Base-by-base conservation (phyloP, 2,329 filamentous ascomycete species). In the Penicillium oxalicum region DNA sequence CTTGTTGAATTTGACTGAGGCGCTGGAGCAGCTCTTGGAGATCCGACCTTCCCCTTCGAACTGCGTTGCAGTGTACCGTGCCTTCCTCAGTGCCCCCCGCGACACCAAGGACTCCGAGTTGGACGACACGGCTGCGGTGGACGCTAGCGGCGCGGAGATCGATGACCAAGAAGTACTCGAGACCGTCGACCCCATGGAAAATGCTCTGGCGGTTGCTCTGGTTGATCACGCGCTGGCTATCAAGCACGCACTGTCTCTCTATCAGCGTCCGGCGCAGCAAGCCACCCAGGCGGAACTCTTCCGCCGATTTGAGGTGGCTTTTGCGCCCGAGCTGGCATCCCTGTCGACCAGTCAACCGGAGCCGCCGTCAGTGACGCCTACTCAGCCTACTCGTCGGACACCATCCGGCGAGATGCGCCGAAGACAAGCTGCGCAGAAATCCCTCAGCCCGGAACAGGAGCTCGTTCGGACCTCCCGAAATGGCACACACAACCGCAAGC, bases 151-250 rank as follows among this genome's bases (percentile, higher is more conserved):
- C 32, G 69, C 72, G 24, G 74, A 75, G 2, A 74, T 75, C 26
- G 66, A 71, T 2, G 73, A 78, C 40, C 66, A 75, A 24, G 73
- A 82, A 4, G 71, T 74, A 24, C 74, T 79, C 0, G 65, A 67
- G 29, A 65, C 66, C 9, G 61, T 73, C 26, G 76, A 78, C 55
- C 73, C 74, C 2, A 77, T 90, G 59, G 85, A 94, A 56, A 88
- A 81, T 42, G 88, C 90, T 1, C 82, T 97, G 56, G 86, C 86
- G 62, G 87, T 91, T 66, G 87, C 89, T 0, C 77, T 97, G 28
- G 79, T 95, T 37, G 93, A 97, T 61, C 91, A 97, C 67, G 88
- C 89, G 2, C 79, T 95, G 51, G 84, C 88, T 67, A 83, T 97
- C 60, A 90, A 91, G 72, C 83, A 88, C 55, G 91, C 88, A 60